These are phyloP conservation scores for Babjeviella inositovora DNA, from an alignment of 805 yeast genomes.

Conservation along the genomic window DNA sequence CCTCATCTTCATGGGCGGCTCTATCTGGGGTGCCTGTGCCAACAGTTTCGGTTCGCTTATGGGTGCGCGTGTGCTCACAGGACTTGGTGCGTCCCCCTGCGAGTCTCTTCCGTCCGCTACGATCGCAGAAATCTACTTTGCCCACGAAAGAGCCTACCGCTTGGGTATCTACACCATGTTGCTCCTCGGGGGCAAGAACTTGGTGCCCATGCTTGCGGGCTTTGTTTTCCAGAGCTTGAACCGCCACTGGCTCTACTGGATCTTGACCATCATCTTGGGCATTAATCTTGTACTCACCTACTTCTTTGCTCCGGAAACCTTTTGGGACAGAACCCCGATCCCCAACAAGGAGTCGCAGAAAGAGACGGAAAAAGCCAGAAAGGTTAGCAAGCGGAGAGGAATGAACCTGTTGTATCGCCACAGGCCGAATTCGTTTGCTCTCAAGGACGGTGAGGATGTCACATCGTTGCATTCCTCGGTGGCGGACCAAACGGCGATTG, in stretches of 20 bases:
- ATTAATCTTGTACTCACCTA: conserved; percentile 23
- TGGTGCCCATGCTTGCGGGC: conserved; percentile 39
- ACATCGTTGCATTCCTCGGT: no score
- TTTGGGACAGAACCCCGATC: conserved; percentile 40
- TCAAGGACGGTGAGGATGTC: no score
- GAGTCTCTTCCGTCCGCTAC: conserved; percentile 47
- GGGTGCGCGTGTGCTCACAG: conserved; percentile 41
- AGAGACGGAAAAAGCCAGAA: conserved; percentile 30
- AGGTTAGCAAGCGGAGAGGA: conserved; percentile 12
- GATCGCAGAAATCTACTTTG: conserved; percentile 43
- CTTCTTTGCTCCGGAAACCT: conserved; percentile 48
- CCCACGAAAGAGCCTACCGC: conserved; percentile 46
- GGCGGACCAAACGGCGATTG: no score
- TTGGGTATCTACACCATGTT: conserved; percentile 40
- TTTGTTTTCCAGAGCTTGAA: conserved; percentile 28
- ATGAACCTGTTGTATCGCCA: no score
- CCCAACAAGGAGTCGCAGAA: conserved; percentile 25
- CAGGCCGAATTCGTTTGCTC: no score
- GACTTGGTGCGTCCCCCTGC: conserved; percentile 45
- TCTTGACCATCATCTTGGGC: conserved; percentile 34
- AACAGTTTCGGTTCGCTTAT: conserved; percentile 28
- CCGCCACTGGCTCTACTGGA: conserved; percentile 51
- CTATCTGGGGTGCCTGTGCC: conserved; percentile 38
- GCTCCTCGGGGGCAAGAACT: conserved; percentile 44
- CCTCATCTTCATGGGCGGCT: conserved; percentile 28